Conservation (phyloP, 371 early-diverging fungal genomes). For the Astathelohania contejeani region DNA sequence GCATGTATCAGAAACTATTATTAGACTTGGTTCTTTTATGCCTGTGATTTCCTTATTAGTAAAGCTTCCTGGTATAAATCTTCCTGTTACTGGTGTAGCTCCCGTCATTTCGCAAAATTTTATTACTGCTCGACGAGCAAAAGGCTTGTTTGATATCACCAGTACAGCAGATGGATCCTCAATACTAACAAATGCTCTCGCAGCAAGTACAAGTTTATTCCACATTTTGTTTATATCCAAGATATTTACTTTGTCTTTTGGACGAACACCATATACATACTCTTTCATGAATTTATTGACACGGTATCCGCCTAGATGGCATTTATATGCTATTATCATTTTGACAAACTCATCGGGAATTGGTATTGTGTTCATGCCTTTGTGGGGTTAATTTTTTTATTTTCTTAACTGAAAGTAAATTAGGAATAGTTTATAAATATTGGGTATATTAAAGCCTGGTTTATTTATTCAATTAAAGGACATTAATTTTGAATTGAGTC, state of each 20-base stretch:
- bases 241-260: slow-evolving; percentile 53
- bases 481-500: too few species aligned
- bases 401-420: too few species aligned
- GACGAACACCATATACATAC: slow-evolving; percentile 42
- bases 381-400: background rate
- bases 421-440: too few species aligned
- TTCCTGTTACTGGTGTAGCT: slow-evolving; percentile 84
- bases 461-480: too few species aligned
- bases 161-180: slow-evolving; percentile 81
- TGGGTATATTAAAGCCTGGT: too few species aligned
- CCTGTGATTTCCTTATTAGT: slow-evolving; percentile 94
- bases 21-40: slow-evolving; percentile 87
- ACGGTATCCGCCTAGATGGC: slow-evolving; percentile 50
- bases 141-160: slow-evolving; percentile 80
- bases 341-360: slow-evolving; percentile 48
- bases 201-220: slow-evolving; percentile 95
- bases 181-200: slow-evolving; percentile 81
- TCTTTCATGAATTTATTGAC: slow-evolving; percentile 42
- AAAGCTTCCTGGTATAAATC: slow-evolving; percentile 99
- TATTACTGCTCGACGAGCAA: slow-evolving; percentile 89
- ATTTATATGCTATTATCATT: slow-evolving; percentile 34
- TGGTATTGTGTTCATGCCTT: background rate
- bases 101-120: slow-evolving; percentile 92
- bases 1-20: slow-evolving; percentile 89
- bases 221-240: slow-evolving; percentile 94